Percentiles rank a stretch among this genome's conserved stretches.
Conservation (phyloP, 2,329 filamentous ascomycete species). For the Fusarium falciforme region DNA sequence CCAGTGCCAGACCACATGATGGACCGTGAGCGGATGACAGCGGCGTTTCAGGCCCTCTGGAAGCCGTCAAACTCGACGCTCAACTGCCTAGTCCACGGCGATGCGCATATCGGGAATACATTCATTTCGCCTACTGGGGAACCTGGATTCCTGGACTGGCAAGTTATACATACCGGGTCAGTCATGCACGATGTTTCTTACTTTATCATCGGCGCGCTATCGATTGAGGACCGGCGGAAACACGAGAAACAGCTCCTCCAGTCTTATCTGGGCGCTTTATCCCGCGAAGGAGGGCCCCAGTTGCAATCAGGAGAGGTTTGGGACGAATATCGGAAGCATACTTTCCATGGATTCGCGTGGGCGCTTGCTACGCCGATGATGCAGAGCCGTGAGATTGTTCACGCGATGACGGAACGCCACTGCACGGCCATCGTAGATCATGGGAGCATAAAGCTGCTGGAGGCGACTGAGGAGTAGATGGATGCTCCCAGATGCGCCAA, state of each 20-base stretch:
- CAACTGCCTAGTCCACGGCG: slow-evolving; percentile 18
- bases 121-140: slow-evolving; percentile 6
- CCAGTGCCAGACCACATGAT: slow-evolving; percentile 10
- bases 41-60: slow-evolving; percentile 13
- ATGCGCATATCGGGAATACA: slow-evolving; percentile 21
- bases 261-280: slow-evolving; percentile 10
- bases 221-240: background rate
- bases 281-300: background rate
- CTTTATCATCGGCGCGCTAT: slow-evolving; percentile 9
- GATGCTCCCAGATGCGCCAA: background rate
- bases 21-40: background rate
- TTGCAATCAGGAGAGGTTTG: background rate
- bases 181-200: slow-evolving; percentile 24
- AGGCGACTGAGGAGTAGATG: background rate
- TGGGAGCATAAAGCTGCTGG: slow-evolving; percentile 18
- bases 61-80: slow-evolving; percentile 13
- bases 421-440: slow-evolving; percentile 25
- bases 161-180: slow-evolving; percentile 16
- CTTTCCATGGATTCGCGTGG: slow-evolving; percentile 27
- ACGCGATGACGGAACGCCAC: slow-evolving; percentile 20
- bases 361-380: slow-evolving; percentile 23
- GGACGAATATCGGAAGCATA: slow-evolving; percentile 20
- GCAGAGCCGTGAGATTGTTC: slow-evolving; percentile 21
- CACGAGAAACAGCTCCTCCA: background rate
- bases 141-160: slow-evolving; percentile 25